phyloP scores from a whole-genome alignment of 2,329 filamentous ascomycete species.

The Colletotrichum agaves region DNA sequence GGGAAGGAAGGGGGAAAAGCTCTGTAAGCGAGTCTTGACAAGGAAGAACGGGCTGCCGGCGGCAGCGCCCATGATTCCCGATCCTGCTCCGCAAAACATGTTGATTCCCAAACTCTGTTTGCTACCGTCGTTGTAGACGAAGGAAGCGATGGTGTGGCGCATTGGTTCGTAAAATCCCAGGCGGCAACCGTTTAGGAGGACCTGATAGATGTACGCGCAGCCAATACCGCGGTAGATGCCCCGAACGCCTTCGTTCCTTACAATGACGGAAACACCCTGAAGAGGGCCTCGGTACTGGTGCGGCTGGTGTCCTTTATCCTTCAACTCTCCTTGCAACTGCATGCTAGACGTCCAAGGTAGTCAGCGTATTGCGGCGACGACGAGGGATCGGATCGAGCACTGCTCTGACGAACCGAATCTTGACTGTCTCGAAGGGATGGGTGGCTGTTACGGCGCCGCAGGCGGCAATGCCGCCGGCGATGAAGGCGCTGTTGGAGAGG shows the following conservation, averaged over 20 bases:
- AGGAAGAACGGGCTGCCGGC: constrained; percentile 97
- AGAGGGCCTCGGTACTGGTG: constrained; percentile 91
- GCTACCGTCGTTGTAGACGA: constrained; percentile 77
- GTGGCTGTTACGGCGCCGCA: constrained; percentile 98
- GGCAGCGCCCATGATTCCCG: constrained; percentile 91
- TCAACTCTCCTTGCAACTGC: constrained; percentile 95
- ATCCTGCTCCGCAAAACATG: constrained; percentile 90
- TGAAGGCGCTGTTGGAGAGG: constrained; percentile 75
- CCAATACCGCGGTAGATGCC: constrained; percentile 91
- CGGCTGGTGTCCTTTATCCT: constrained; percentile 84
- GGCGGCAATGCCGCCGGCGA: constrained; percentile 95
- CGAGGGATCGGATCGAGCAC: constrained; percentile 3
- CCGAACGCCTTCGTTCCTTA: constrained; percentile 86
- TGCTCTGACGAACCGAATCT: constrained; percentile 79
- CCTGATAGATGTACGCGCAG: constrained; percentile 95
- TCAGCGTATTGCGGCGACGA: constrained; percentile 35
- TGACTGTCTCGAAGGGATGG: constrained; percentile 98
- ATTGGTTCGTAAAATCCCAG: constrained; percentile 98
- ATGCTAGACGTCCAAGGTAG: constrained; percentile 64
- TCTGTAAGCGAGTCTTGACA: constrained; percentile 95
- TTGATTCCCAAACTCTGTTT: constrained; percentile 90
- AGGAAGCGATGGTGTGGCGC: constrained; percentile 74
- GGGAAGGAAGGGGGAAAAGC: constrained; percentile 89
- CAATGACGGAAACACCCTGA: constrained; percentile 89
- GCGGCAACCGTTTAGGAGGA: constrained; percentile 95